Evolutionary conservation across 495 filamentous ascomycete genomes (phyloP).

Genomic region (Daldinia bambusicola): DNA sequence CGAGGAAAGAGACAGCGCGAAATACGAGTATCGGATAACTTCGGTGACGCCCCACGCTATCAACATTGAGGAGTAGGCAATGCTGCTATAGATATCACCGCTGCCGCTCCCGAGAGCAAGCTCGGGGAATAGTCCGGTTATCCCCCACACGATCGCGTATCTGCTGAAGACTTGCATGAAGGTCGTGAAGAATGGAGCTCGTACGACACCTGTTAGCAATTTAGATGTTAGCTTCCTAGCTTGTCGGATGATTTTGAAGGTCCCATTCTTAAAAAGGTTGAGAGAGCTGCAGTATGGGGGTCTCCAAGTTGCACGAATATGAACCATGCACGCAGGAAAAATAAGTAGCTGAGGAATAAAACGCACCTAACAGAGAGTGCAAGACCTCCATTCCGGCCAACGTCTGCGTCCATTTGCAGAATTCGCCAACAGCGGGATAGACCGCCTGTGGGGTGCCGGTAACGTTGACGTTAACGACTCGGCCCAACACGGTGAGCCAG

Average conservation of each 20-base stretch:
- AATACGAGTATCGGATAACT: conserved; percentile 88
- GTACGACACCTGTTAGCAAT: conserved; percentile 71
- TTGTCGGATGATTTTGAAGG: background rate
- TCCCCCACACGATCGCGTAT: conserved; percentile 84
- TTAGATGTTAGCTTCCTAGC: conserved; percentile 1
- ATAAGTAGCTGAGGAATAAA: background rate
- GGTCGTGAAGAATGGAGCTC: conserved; percentile 85
- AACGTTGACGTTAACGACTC: conserved; percentile 55
- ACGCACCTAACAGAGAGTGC: conserved; percentile 74
- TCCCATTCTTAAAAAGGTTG: too few species aligned
- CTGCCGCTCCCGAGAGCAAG: conserved; percentile 51
- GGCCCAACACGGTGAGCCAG: conserved; percentile 77
- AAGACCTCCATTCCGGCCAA: conserved; percentile 82
- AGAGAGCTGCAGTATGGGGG: background rate
- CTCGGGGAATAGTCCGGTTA: conserved; percentile 74
- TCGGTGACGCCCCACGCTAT: conserved; percentile 87
- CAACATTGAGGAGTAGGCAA: conserved; percentile 76
- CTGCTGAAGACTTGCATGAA: conserved; percentile 87
- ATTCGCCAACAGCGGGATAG: conserved; percentile 66
- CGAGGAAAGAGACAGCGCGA: conserved; percentile 72
- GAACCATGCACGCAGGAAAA: background rate
- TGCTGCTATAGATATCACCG: conserved; percentile 27
- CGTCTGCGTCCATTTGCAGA: conserved; percentile 82
- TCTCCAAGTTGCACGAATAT: background rate
- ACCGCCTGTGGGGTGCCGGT: conserved; percentile 44